phyloP scores from a whole-genome alignment of 2,329 filamentous ascomycete genomes.

The Paraphaeosphaeria minitans region DNA sequence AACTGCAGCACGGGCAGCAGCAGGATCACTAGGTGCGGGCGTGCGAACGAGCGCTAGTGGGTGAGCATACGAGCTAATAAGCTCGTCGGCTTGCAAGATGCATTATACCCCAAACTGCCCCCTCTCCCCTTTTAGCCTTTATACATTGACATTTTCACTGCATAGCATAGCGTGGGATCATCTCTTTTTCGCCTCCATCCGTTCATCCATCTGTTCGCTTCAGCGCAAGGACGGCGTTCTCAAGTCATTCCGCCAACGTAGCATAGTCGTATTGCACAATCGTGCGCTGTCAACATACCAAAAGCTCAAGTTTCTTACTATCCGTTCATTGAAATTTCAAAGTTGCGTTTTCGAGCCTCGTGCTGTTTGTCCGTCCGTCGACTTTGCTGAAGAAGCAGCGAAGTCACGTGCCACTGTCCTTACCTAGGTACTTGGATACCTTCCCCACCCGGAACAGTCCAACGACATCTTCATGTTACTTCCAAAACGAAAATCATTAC shows the following conservation, averaged over 20 bases:
- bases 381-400: no score
- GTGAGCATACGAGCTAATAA: no score
- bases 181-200: background rate
- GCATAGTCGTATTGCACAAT: background rate
- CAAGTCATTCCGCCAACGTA: background rate
- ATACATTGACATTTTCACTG: background rate
- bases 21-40: background rate
- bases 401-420: no score
- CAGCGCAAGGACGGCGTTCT: background rate
- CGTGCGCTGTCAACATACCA: background rate
- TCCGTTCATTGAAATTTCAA: no score
- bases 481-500: no score
- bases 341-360: no score
- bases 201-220: background rate
- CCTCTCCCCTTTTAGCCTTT: background rate
- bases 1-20: conserved; percentile 14
- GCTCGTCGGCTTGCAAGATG: background rate
- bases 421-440: no score
- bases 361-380: background rate
- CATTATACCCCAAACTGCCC: background rate
- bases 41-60: no score
- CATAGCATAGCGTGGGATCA: background rate
- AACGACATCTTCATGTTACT: no score
- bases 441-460: no score
- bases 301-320: background rate